Conservation (phyloP, 1,284 basidiomycete species). For the Ustilago hordei region DNA sequence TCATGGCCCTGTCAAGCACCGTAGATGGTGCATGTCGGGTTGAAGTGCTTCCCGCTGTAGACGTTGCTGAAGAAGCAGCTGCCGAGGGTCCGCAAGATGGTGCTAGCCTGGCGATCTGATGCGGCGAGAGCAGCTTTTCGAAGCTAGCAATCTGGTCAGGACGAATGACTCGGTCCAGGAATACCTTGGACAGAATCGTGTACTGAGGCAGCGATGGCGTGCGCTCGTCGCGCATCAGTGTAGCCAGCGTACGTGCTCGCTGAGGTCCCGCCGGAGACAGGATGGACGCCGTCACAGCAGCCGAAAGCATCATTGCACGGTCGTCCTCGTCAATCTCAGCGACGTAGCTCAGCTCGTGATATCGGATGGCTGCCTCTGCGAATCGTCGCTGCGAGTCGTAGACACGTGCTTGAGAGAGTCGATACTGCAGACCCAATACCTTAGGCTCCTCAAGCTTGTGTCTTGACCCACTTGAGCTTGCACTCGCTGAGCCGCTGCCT, state of each 20-base stretch:
- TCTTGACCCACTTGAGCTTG: slow-evolving; percentile 5
- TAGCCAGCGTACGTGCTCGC: slow-evolving; percentile 88
- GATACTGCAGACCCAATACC: slow-evolving; percentile 62
- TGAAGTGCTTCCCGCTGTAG: slow-evolving; percentile 3
- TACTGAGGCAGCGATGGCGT: slow-evolving; percentile 81
- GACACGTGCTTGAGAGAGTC: slow-evolving; percentile 78
- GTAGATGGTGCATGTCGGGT: slow-evolving; percentile 80
- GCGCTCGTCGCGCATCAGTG: slow-evolving; percentile 93
- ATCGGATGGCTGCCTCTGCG: slow-evolving; percentile 91
- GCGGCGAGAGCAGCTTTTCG: slow-evolving; percentile 84
- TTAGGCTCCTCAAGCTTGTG: slow-evolving; percentile 44
- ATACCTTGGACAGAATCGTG: slow-evolving; percentile 95
- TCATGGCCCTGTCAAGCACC: slow-evolving; percentile 95
- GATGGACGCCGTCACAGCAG: slow-evolving; percentile 93
- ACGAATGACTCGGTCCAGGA: slow-evolving; percentile 93
- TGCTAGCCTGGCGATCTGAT: slow-evolving; percentile 90
- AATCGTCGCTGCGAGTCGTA: slow-evolving; percentile 92
- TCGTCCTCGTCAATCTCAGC: slow-evolving; percentile 57
- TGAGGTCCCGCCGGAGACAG: slow-evolving; percentile 97
- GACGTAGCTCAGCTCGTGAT: slow-evolving; percentile 80
- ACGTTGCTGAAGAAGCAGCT: slow-evolving; percentile 4
- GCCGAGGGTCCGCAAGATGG: slow-evolving; percentile 19
- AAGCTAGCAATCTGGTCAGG: slow-evolving; percentile 89
- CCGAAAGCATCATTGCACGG: slow-evolving; percentile 71
- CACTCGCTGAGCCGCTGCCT: background rate